Conservation (phyloP, 1,139 yeast genomes). For the Yamadazyma atlantica region DNA sequence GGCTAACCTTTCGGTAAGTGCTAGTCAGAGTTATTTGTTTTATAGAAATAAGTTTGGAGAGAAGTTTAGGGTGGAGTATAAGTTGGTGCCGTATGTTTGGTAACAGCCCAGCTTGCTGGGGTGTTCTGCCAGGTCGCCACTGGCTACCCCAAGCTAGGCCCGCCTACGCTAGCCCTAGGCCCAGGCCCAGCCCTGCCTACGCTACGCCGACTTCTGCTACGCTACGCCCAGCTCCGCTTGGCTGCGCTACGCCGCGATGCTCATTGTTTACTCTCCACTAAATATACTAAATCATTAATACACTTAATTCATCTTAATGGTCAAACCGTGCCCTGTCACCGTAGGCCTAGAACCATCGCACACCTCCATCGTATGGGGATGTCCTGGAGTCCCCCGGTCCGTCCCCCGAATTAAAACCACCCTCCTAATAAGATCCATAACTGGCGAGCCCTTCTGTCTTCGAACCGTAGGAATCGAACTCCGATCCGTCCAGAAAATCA, state of each 20-base stretch:
- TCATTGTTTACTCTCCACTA: background rate
- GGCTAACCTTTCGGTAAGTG: conserved; percentile 60
- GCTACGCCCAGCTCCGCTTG: too few relatives aligned
- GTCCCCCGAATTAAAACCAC: conserved; percentile 50
- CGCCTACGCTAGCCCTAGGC: too few relatives aligned
- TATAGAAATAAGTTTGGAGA: conserved; percentile 38
- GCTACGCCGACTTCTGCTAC: too few relatives aligned
- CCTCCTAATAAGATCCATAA: conserved; percentile 38
- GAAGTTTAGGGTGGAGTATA: conserved; percentile 17
- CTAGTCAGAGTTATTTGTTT: conserved; percentile 55
- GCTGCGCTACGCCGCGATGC: background rate
- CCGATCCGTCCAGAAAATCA: conserved; percentile 39
- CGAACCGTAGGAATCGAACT: conserved; percentile 40
- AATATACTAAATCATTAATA: background rate
- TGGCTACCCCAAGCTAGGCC: too few relatives aligned
- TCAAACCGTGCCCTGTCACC: conserved; percentile 29
- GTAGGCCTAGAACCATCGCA: conserved; percentile 46
- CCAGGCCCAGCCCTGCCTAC: too few relatives aligned
- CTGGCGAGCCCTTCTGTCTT: conserved; percentile 38
- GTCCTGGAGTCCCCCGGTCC: conserved; percentile 65
- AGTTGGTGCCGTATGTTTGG: conserved; percentile 15
- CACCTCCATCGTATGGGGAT: conserved; percentile 52
- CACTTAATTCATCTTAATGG: conserved; percentile 7
- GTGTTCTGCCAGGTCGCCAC: too few relatives aligned
- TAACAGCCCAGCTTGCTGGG: conserved; percentile 1